A percentile compares a stretch with the other conserved stretches of the same genome.
Conservation (phyloP, 306 rosid species). For the Citrullus amarus region DNA sequence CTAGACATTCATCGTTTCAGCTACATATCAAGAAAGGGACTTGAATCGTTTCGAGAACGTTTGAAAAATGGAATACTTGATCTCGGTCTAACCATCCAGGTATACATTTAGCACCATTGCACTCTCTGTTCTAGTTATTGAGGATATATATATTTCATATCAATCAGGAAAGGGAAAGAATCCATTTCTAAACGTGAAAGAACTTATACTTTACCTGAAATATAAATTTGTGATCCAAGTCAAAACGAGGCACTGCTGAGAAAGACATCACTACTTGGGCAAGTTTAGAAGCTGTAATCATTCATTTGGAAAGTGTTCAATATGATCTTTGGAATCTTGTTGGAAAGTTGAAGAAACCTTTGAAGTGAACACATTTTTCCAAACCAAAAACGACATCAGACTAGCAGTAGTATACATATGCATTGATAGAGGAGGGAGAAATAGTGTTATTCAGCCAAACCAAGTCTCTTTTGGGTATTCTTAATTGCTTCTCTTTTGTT, state of each 20-base stretch:
- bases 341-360: background rate
- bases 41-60: conserved; percentile 75
- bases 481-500: background rate
- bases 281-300: background rate
- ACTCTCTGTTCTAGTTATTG: background rate
- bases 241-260: background rate
- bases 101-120: background rate
- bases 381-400: background rate
- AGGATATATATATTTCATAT: background rate
- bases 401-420: background rate
- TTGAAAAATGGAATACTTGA: conserved; percentile 63
- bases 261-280: background rate
- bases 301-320: background rate
- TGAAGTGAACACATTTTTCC: background rate
- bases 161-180: background rate
- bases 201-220: background rate
- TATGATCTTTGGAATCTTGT: background rate
- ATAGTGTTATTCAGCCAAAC: background rate
- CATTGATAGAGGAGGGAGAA: background rate
- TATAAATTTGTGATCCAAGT: background rate
- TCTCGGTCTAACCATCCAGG: conserved; percentile 86
- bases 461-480: background rate
- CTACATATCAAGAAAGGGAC: conserved; percentile 90
- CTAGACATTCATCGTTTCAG: conserved; percentile 93
- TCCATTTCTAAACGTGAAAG: background rate